Percentiles rank a stretch among this genome's conserved stretches.
These are phyloP conservation scores for Cercis canadensis DNA, from an alignment of 306 rosid species.

Conservation along the genomic window DNA sequence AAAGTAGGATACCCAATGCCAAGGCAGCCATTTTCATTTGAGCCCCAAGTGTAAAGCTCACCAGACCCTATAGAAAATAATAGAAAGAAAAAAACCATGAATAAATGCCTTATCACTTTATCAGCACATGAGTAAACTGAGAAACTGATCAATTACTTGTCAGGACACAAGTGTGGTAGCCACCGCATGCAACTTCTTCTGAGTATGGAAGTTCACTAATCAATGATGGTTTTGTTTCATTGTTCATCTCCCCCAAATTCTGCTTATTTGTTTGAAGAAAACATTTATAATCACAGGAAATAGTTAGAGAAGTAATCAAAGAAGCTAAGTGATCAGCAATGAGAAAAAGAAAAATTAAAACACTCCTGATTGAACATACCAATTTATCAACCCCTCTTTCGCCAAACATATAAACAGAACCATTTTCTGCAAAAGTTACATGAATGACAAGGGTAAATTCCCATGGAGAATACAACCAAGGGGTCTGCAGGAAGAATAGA, in stretches of 20 bases:
- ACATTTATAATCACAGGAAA: constrained; percentile 11
- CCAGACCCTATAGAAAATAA: constrained; percentile 59
- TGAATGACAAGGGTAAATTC: constrained; percentile 24
- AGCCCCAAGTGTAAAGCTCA: constrained; percentile 93
- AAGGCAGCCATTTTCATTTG: constrained; percentile 98
- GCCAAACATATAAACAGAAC: constrained; percentile 77
- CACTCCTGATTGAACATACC: constrained; percentile 51
- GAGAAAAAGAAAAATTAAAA: constrained; percentile 1
- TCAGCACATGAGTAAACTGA: constrained; percentile 28
- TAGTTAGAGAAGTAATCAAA: neutral
- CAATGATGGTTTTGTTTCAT: constrained; percentile 58
- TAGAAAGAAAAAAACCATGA: constrained; percentile 29
- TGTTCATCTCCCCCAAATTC: constrained; percentile 55
- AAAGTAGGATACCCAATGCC: constrained; percentile 73
- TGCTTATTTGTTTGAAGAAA: constrained; percentile 47
- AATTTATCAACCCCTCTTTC: constrained; percentile 67
- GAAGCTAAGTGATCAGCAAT: neutral
- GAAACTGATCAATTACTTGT: constrained; percentile 69
- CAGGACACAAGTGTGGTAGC: constrained; percentile 87
- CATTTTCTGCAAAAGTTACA: constrained; percentile 74
- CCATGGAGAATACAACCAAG: constrained; percentile 18
- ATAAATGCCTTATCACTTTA: constrained; percentile 24
- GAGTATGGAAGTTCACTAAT: constrained; percentile 69
- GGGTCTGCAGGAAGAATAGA: neutral
- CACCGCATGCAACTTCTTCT: constrained; percentile 88